Evolutionary conservation across 106 monocot species (phyloP), one percentile per base, ranked within the genome.

Genomic region (Vanilla planifolia): DNA sequence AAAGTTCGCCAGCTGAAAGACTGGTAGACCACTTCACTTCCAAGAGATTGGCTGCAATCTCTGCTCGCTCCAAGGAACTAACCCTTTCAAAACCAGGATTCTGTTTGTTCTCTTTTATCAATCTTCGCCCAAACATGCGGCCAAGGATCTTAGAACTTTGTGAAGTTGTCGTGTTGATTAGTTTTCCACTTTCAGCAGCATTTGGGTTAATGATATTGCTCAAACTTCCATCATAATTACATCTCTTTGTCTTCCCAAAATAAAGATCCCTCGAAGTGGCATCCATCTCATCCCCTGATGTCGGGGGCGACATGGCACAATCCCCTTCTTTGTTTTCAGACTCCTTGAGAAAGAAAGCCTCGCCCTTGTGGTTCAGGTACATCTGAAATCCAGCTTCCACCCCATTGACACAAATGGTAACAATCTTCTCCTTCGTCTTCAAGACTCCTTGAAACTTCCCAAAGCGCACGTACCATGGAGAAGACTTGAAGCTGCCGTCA

Each of bases 361-460:
- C 93, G 22, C 93, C 93, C 61, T 78, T 93, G 61, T 76, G 75
- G 61, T 89, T 81, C 66, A 93, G 59, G 65, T 82, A 75, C 93
- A 93, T 93, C 33, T 82, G 71, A 60, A 93, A 89, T 19, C 66
- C 75, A 25, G 89, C 84, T 36, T 89, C 79, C 24, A 33, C 70
- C 16, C 81, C 88, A 79, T 93, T 89, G 24, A 93, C 88, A 25
- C 73, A 61, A 23, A 93, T 77, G 22, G 33, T 79, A 15, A 93
- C 88, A 24, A 79, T 55, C 39, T 88, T 93, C 71, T 93, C 89
- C 73, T 61, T 78, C 6, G 88, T 67, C 68, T 88, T 93, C 20
- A 93, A 32, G 13, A 93, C 88, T 13, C 93, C 88, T 67, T 85
- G 85, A 67, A 93, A 93, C 55, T 93, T 93, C 28, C 88, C 93